Base-by-base conservation (phyloP, 192 early-diverging fungal genomes). In the Funneliformis mosseae region DNA sequence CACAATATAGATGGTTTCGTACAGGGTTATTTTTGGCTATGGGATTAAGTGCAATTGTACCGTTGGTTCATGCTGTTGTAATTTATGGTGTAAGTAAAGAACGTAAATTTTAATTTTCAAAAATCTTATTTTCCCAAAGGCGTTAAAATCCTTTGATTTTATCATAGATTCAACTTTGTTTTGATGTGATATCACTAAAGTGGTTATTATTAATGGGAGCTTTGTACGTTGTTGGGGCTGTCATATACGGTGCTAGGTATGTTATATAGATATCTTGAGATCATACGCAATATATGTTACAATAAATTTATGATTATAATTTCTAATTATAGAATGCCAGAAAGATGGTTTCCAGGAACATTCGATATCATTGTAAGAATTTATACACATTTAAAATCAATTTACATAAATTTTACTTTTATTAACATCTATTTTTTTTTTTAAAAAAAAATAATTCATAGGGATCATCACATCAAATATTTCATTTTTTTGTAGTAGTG, bases 401-500 rank as follows among this genome's bases (percentile, higher is more conserved):
- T 66, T 0, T 72, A 69, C 43, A 50, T 27, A 67, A 14, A 48
- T 42, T 18, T 18, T 21, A 78, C 4, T 61, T 45, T 42, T 72
- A 8, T 14, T 43, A 70, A 77, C 8, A n/a, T n/a, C n/a, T n/a
- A n/a, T n/a, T n/a, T n/a, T n/a, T 62, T 33, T 33, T 33, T 33
- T 33, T 33, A 33, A 33, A 38, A 69, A 21, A 33, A 18, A 61
- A n/a, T 62, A 48, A 25, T 81, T 33, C 61, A 25, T 84, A 92
- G 89, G 80, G 87, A 43, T 84, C 93, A 0, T 95, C 93, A 61
- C 96, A 96, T 81, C 97, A 98, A 86, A 96, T 98, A 59, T 97
- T 95, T 80, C 97, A 98, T 76, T 38, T 94, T 5, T 90, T 92
- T 73, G 95, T 97, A 3, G 87, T 97, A 10, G 70, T 88, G 8